A percentile compares a stretch with the other conserved stretches of the same genome.
Evolutionary conservation across 2,329 filamentous ascomycete genomes (phyloP).

Genomic region (Exophiala spinifera): DNA sequence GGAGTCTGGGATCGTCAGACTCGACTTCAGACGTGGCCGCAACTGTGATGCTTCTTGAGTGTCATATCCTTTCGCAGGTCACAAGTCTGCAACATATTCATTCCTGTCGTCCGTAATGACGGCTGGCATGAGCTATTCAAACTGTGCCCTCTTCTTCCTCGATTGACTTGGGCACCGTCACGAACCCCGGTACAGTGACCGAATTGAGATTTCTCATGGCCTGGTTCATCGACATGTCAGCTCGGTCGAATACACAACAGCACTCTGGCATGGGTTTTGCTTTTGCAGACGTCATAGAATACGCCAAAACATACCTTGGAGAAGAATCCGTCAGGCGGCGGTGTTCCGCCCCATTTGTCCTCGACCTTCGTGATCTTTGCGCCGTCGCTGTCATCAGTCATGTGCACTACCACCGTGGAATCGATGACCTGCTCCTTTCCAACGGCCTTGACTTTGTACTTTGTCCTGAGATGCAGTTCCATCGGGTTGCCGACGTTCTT

Average conservation of each 20-base stretch:
- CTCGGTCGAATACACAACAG: too few species aligned
- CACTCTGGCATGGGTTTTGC: too few species aligned
- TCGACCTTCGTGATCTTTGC: conserved; percentile 52
- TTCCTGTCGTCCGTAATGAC: not conserved
- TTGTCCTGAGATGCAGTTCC: conserved; percentile 51
- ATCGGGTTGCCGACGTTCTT: conserved; percentile 59
- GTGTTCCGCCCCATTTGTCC: conserved; percentile 54
- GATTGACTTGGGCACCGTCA: conserved; percentile 21
- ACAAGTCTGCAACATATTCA: too few species aligned
- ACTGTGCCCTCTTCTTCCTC: conserved; percentile 22
- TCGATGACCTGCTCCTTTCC: conserved; percentile 51
- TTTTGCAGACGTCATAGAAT: not conserved
- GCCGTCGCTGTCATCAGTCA: conserved; percentile 35
- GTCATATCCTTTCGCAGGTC: too few species aligned
- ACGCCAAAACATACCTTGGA: conserved; percentile 48
- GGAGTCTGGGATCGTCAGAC: too few species aligned
- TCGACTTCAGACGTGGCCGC: too few species aligned
- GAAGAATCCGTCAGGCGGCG: conserved; percentile 48
- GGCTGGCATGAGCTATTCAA: not conserved
- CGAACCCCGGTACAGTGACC: conserved; percentile 18
- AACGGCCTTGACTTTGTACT: conserved; percentile 53
- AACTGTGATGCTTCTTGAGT: too few species aligned
- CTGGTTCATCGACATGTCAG: not conserved
- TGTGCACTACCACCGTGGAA: conserved; percentile 49
- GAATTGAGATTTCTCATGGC: conserved; percentile 25